Evolutionary conservation across 371 early-diverging fungal genomes (phyloP).

Genomic region (Ordospora pajunii): DNA sequence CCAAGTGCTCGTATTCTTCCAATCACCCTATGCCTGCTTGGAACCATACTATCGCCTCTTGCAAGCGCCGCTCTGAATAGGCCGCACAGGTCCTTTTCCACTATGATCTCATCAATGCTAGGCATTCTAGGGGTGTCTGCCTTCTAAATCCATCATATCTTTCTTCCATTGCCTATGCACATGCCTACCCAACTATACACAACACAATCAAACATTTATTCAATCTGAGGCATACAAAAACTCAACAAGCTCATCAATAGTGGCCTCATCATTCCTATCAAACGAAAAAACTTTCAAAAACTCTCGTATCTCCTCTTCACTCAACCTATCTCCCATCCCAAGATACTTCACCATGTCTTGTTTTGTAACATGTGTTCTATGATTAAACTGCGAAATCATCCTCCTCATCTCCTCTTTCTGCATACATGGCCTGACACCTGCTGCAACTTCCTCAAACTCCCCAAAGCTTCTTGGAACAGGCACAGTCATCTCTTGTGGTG

Average conservation of each 20-base stretch:
- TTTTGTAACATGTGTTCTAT: neutral
- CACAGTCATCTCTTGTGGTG: neutral
- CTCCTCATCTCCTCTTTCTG: slow-evolving; percentile 18
- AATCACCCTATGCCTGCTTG: neutral
- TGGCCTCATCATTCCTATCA: slow-evolving; percentile 19
- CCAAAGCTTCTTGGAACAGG: slow-evolving; percentile 18
- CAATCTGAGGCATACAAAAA: neutral
- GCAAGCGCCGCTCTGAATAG: neutral
- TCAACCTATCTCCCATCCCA: slow-evolving; percentile 26
- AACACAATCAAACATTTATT: slow-evolving; percentile 9
- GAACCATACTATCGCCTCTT: neutral
- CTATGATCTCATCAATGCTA: neutral
- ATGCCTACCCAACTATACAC: neutral
- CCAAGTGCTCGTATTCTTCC: neutral
- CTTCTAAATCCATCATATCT: no score
- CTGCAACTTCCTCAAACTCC: slow-evolving; percentile 6
- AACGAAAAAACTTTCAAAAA: neutral
- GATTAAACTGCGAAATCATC: neutral
- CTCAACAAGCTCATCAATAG: slow-evolving; percentile 7
- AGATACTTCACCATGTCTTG: slow-evolving; percentile 14
- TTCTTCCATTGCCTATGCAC: no score
- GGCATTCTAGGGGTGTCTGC: neutral
- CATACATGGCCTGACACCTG: neutral
- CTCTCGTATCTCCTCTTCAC: slow-evolving; percentile 23
- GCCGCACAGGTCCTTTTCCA: neutral